Base-by-base conservation (phyloP, 257 asterid genomes). In the Capsicum rhomboideum region DNA sequence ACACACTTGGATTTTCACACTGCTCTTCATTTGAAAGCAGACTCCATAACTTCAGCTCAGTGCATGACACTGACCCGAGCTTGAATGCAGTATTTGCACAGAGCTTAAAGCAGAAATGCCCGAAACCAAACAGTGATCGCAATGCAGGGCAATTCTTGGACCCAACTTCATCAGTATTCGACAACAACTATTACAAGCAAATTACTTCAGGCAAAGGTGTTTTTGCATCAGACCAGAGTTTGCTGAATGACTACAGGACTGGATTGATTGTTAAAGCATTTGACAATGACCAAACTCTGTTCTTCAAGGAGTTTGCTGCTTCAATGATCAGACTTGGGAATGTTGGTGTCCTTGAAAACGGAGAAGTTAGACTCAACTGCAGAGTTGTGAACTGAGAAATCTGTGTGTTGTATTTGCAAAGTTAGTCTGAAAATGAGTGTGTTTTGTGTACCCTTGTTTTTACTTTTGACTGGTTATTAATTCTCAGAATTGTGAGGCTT, bases 1-100 rank as follows among this genome's bases (percentile, higher is more conserved):
- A 92, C 90, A 91, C 95, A 0, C 91, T 92, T 14, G 98, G 98
- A 6, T 92, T 92, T 85, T 90, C 97, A n/a, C 98, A 92, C 86
- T 92, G 98, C 90, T 88, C 98, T 86, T 94, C 98, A 78, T 94
- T 94, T 84, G 88, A 90, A 77, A 80, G 90, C 23, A 91, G 98
- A 26, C 93, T 94, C 34, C 92, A 83, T 34, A 91, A 92, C 89
- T 94, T 90, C 91, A 90, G 93, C 81, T 52, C 91, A 26, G 40
- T 66, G 66, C 94, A 91, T 49, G 92, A 89, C 83, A 69, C 89
- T 28, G 98, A 92, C 86, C 98, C 98, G 1, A 90, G 84, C 83
- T 85, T 92, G 86, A 72, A 94, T 61, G 83, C 85, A 20, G 84
- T 78, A 9, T 87, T 91, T 55, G 92, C 93, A 4, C 83, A 87